A percentile compares a stretch with the other conserved stretches of the same genome.
Evolutionary conservation across 208 protist species (phyloP).

Genomic region (Leishmania gerbilli): DNA sequence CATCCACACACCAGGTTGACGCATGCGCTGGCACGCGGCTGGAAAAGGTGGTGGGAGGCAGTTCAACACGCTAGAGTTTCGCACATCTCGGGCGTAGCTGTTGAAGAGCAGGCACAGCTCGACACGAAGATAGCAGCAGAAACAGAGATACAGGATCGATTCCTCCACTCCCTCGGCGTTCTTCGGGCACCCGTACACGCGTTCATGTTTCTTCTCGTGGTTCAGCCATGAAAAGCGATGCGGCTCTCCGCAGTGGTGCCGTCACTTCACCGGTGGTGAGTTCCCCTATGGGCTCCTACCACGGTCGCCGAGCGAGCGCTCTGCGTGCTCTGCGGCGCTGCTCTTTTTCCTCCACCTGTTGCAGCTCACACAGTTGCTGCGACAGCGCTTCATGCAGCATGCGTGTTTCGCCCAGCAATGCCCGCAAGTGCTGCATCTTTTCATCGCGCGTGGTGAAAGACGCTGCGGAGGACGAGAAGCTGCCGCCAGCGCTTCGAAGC

Average conservation of each 20-base stretch:
- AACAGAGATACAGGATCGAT: background rate
- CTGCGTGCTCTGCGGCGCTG: background rate
- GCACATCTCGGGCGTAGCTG: background rate
- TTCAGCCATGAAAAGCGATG: background rate
- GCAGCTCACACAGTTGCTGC: slow-evolving; percentile 19
- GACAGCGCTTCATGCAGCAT: slow-evolving; percentile 11
- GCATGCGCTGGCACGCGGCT: background rate
- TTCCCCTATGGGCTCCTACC: background rate
- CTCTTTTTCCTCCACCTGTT: slow-evolving; percentile 7
- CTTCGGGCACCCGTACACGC: background rate
- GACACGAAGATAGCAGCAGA: background rate
- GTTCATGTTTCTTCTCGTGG: background rate
- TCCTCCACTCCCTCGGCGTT: background rate
- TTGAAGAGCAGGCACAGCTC: background rate
- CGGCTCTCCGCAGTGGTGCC: no score
- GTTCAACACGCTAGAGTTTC: background rate
- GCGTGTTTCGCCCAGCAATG: slow-evolving; percentile 17
- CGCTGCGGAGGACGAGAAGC: background rate
- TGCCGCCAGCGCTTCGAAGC: background rate
- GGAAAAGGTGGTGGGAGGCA: background rate
- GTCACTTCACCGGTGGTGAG: background rate
- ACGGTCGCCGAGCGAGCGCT: background rate
- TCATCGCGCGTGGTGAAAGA: background rate
- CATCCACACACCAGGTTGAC: background rate
- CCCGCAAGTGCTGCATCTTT: slow-evolving; percentile 1